A percentile compares a stretch with the other conserved stretches of the same genome.
Conservation (phyloP, 176 grass and related monocot species). For the Olyra latifolia region DNA sequence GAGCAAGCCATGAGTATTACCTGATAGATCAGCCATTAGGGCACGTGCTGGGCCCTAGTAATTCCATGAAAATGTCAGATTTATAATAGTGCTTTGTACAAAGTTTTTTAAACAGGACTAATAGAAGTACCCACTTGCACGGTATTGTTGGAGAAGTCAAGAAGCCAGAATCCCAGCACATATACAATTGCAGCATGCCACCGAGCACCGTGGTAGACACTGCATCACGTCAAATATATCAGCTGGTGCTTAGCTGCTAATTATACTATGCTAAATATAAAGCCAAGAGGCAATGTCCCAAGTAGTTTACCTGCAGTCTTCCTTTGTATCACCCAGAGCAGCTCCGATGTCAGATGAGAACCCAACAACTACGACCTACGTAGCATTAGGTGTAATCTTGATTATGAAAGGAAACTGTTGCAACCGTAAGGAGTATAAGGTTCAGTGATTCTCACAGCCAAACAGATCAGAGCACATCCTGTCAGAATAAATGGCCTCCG, state of each 20-base stretch:
- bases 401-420: background rate
- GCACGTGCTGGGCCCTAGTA: slow-evolving; percentile 80
- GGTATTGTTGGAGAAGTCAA: slow-evolving; percentile 91
- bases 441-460: slow-evolving; percentile 51
- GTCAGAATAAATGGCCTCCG: slow-evolving; percentile 74
- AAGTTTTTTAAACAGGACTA: slow-evolving; percentile 8
- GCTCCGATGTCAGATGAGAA: slow-evolving; percentile 90
- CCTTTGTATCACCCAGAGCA: slow-evolving; percentile 69
- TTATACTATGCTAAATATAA: background rate
- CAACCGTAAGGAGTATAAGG: background rate
- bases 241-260: background rate
- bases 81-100: background rate
- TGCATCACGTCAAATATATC: slow-evolving; percentile 29
- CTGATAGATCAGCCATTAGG: slow-evolving; percentile 88
- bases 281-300: background rate
- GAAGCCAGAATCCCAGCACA: slow-evolving; percentile 91
- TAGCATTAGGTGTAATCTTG: background rate
- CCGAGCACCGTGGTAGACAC: slow-evolving; percentile 69
- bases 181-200: slow-evolving; percentile 84
- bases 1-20: slow-evolving; percentile 26
- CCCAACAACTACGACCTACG: slow-evolving; percentile 65
- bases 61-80: slow-evolving; percentile 23
- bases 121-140: slow-evolving; percentile 59
- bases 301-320: slow-evolving; percentile 64
- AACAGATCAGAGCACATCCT: slow-evolving; percentile 69